Conservation (phyloP, 192 early-diverging fungal genomes). For the Haplosporangium gracile region DNA sequence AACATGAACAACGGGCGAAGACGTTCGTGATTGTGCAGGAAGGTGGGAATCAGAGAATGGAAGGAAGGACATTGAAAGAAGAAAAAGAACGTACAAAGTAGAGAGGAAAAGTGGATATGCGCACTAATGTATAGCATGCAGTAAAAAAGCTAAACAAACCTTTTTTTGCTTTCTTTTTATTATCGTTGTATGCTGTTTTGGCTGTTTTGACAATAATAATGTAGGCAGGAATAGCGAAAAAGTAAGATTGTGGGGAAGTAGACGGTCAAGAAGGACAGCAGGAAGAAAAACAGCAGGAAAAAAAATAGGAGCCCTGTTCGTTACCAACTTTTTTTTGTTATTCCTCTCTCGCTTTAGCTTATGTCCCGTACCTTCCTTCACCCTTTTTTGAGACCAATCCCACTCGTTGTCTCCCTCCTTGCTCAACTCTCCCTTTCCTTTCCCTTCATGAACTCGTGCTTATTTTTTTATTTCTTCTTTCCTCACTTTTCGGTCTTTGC, state of each 20-base stretch:
- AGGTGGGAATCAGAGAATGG: background rate
- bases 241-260: too few species aligned
- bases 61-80: background rate
- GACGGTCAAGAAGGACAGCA: too few species aligned
- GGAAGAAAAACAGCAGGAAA: too few species aligned
- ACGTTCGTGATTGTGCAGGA: too few species aligned
- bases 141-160: background rate
- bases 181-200: background rate
- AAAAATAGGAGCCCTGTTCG: background rate
- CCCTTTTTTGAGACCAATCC: background rate
- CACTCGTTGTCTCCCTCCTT: background rate
- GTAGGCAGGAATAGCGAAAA: too few species aligned
- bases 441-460: too few species aligned
- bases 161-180: background rate
- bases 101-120: background rate
- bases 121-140: background rate
- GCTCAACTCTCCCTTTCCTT: too few species aligned
- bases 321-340: background rate
- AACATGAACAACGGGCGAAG: too few species aligned
- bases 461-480: background rate
- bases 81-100: background rate
- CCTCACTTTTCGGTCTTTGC: background rate
- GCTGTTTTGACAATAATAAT: background rate
- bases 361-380: background rate
- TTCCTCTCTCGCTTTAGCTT: background rate